phyloP scores from a whole-genome alignment of 2,329 filamentous ascomycete genomes.

The Metarhizium humberi region DNA sequence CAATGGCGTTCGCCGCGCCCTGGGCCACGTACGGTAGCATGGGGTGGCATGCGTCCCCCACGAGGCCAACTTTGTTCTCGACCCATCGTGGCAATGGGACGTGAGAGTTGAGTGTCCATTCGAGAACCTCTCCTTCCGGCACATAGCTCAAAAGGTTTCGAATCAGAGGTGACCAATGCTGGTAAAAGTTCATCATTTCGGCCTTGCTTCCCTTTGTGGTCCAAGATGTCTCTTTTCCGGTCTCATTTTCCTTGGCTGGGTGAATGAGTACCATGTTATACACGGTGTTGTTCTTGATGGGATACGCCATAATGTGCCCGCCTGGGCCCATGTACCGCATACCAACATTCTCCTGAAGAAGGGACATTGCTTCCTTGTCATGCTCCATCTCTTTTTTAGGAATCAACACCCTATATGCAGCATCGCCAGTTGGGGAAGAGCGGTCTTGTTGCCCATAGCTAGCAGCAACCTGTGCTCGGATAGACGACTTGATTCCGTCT shows the following conservation, averaged over 20 bases:
- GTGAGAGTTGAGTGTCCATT: too few species aligned
- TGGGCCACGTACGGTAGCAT: conserved; percentile 59
- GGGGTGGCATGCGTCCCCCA: conserved; percentile 59
- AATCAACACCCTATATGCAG: conserved; percentile 46
- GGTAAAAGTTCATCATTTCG: too few species aligned
- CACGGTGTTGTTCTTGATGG: conserved; percentile 51
- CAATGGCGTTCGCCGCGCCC: conserved; percentile 59
- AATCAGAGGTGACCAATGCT: too few species aligned
- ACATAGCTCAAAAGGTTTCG: too few species aligned
- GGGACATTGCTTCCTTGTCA: conserved; percentile 54
- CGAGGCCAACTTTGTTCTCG: conserved; percentile 42
- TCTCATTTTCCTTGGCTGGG: conserved; percentile 21
- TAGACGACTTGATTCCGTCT: too few species aligned
- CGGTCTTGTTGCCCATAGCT: too few species aligned
- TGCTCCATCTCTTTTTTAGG: conserved; percentile 48
- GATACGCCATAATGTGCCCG: conserved; percentile 59
- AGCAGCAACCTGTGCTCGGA: too few species aligned
- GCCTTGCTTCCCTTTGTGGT: conserved; percentile 35
- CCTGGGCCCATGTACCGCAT: conserved; percentile 58
- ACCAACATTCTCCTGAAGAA: conserved; percentile 48
- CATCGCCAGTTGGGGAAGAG: conserved; percentile 34
- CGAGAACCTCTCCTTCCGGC: too few species aligned
- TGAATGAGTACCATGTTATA: conserved; percentile 52
- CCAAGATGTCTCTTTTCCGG: conserved; percentile 44
- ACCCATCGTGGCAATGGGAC: too few species aligned